Evolutionary conservation across 108 stramenopile genomes (phyloP), one percentile per base, ranked within the genome.

Genomic region (Nannochloropsis oceanica): DNA sequence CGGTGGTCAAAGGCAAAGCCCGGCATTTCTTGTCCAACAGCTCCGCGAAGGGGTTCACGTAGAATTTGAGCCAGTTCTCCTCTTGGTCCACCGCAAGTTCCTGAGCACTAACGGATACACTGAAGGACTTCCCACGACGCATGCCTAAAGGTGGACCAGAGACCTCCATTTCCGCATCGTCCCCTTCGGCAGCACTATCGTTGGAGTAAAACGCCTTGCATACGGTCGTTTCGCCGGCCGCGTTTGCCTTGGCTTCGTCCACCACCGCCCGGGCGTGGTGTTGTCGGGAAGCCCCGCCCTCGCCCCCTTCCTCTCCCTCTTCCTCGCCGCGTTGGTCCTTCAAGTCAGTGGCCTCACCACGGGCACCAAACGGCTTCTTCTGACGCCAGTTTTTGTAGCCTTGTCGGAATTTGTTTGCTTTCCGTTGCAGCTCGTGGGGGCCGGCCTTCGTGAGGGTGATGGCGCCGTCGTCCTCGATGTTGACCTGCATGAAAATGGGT

Each of bases 31-130:
- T 43, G 81, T 82, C 42, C 9, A 82, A 24, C 8, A 43, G 12
- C 13, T 42, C 43, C 83, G 20, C 44, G 25, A 12, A 44, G 25
- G 88, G 88, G 85, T 89, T 89, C 26, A 85, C 85, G 46, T 84
- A 84, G 46, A 89, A 89, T 85, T 89, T 89, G 24, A 89, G 88
- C 88, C 88, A 89, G 82, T 85, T 88, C 34, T 88, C 84, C 14
- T 85, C 84, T 13, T 59, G 24, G 43, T 80, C 81, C 20, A n/a
- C 83, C 86, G 79, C 79, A 22, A 81, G 80, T 13, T 81, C 80
- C 26, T 81, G 80, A 25, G 25, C 26, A 13, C 26, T 26, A 13
- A 81, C 18, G 59, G 59, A 73, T 7, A 73, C 59, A n/a, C 59
- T 73, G n/a, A 73, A 73, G 5, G 59, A 73, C 59, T 73, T 73